Conservation (phyloP, 495 filamentous ascomycete genomes). For the Lasiosphaeria miniovina region DNA sequence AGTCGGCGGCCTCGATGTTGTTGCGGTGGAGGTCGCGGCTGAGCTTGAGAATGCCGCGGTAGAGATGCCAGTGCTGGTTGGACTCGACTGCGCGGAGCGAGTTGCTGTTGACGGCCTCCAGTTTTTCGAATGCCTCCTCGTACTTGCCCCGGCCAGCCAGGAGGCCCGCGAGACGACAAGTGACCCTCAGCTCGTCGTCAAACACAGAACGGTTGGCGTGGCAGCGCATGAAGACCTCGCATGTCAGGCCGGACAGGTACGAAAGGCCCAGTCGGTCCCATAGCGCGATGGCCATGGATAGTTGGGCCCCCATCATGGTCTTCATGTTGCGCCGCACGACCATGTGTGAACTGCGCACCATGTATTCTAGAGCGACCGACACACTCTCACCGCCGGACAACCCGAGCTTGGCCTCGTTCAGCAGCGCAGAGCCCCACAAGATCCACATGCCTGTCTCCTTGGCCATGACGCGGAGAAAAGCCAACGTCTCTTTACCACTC, state of each 20-base stretch:
- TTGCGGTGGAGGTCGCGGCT: conserved; percentile 67
- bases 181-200: conserved; percentile 71
- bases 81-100: conserved; percentile 71
- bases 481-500: conserved; percentile 75
- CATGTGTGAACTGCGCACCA: conserved; percentile 78
- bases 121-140: conserved; percentile 61
- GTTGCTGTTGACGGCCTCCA: conserved; percentile 66
- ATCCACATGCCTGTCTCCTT: conserved; percentile 87
- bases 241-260: conserved; percentile 63
- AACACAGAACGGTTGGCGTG: conserved; percentile 62
- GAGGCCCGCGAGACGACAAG: conserved; percentile 44
- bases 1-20: conserved; percentile 64
- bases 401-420: conserved; percentile 81
- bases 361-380: conserved; percentile 69
- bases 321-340: conserved; percentile 72
- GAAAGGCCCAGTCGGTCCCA: conserved; percentile 74
- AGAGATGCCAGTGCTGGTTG: conserved; percentile 75
- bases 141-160: conserved; percentile 60
- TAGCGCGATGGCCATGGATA: conserved; percentile 65
- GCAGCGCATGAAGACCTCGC: conserved; percentile 74
- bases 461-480: conserved; percentile 82
- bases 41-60: conserved; percentile 68
- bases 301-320: conserved; percentile 68
- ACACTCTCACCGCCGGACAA: conserved; percentile 77
- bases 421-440: conserved; percentile 75